Evolutionary conservation across 306 rosid species (phyloP).

Genomic region (Fragaria iinumae): DNA sequence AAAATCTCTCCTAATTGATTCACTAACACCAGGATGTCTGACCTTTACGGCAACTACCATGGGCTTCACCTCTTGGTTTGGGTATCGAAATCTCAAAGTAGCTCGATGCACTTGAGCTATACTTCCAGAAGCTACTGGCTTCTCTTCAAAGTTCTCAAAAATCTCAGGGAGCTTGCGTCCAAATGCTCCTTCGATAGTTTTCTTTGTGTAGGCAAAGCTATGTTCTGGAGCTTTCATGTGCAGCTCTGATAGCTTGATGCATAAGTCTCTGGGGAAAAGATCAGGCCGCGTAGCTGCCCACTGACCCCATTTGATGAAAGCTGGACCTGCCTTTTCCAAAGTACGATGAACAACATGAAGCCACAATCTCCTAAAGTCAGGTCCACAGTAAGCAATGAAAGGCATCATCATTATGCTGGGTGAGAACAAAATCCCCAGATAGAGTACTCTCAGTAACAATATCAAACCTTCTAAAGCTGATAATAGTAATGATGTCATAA

Average conservation of each 20-base stretch:
- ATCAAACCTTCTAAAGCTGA: conserved; percentile 60
- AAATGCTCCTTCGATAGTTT: conserved; percentile 87
- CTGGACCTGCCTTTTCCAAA: conserved; percentile 90
- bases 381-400: conserved; percentile 66
- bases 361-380: conserved; percentile 70
- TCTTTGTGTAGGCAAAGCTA: conserved; percentile 82
- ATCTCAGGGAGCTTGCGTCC: conserved; percentile 86
- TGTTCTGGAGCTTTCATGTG: conserved; percentile 97
- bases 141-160: conserved; percentile 91
- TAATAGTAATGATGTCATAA: conserved; percentile 47
- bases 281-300: conserved; percentile 99
- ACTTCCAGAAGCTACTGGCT: conserved; percentile 97
- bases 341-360: conserved; percentile 75
- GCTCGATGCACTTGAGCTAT: conserved; percentile 99
- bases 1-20: conserved; percentile 94
- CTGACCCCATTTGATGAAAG: conserved; percentile 99
- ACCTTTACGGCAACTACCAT: conserved; percentile 90
- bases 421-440: conserved; percentile 72
- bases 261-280: conserved; percentile 93
- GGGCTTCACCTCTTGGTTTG: conserved; percentile 80
- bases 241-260: conserved; percentile 78
- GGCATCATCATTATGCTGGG: conserved; percentile 91
- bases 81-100: conserved; percentile 70
- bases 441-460: conserved; percentile 66
- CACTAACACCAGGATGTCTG: conserved; percentile 98